These are phyloP conservation scores for Echeveria elegans DNA, from an alignment of 164 flowering plant species.

Conservation along the genomic window DNA sequence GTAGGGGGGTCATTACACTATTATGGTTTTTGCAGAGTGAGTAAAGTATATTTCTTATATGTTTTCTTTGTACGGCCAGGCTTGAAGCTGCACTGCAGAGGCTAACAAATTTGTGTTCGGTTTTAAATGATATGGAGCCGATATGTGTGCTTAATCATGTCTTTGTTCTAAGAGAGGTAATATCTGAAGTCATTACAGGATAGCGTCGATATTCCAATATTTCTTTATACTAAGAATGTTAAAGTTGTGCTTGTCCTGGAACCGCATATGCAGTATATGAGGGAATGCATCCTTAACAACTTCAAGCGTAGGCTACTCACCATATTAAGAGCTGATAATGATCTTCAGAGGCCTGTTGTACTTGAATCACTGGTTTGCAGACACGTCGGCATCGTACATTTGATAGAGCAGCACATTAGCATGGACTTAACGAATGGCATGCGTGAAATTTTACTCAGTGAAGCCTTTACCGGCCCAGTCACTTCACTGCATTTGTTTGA, in stretches of 20 bases:
- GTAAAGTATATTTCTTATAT: neutral
- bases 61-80: conserved; percentile 40
- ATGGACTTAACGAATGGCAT: conserved; percentile 95
- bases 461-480: conserved; percentile 85
- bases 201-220: neutral
- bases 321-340: conserved; percentile 73
- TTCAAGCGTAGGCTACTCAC: conserved; percentile 82
- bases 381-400: conserved; percentile 68
- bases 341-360: conserved; percentile 87
- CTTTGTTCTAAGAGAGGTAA: conserved; percentile 92
- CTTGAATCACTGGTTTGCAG: conserved; percentile 70
- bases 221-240: neutral
- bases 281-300: conserved; percentile 94
- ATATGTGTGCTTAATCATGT: conserved; percentile 97
- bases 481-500: conserved; percentile 77
- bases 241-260: neutral
- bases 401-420: conserved; percentile 94
- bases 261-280: conserved; percentile 67
- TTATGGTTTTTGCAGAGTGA: neutral
- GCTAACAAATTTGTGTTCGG: conserved; percentile 86
- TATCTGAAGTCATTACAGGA: neutral
- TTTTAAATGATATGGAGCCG: conserved; percentile 98
- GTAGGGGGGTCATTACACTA: conserved; percentile 26
- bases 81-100: conserved; percentile 99
- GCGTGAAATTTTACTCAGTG: conserved; percentile 76